A percentile compares a stretch with the other conserved stretches of the same genome.
phyloP scores from a whole-genome alignment of 75 land plant species.

The Sequoiadendron giganteum region DNA sequence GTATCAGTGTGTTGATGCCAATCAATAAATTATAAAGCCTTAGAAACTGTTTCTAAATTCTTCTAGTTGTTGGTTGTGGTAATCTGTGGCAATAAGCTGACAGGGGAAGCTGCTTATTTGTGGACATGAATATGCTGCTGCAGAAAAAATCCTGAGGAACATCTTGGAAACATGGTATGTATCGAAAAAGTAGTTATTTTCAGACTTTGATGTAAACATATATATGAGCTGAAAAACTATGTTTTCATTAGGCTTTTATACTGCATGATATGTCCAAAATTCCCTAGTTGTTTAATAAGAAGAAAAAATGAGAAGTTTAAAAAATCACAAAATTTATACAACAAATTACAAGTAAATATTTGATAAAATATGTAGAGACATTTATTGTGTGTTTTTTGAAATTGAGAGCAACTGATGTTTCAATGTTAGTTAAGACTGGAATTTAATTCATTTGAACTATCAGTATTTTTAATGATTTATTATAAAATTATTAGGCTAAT shows the following conservation, averaged over 20 bases:
- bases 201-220: background rate
- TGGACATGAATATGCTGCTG: constrained; percentile 64
- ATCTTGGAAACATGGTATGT: constrained; percentile 69
- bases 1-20: background rate
- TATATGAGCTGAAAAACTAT: background rate
- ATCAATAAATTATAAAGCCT: no score
- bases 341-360: background rate
- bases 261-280: background rate
- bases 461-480: no score
- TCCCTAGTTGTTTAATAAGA: background rate
- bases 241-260: background rate
- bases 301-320: background rate
- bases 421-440: no score
- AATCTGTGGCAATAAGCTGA: constrained; percentile 67
- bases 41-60: constrained; percentile 12
- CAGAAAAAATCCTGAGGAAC: constrained; percentile 57
- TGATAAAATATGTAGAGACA: background rate
- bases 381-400: no score
- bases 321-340: background rate
- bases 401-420: no score
- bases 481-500: no score
- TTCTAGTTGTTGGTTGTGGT: background rate
- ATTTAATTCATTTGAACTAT: no score
- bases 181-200: background rate
- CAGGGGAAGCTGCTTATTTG: constrained; percentile 95